These are phyloP conservation scores for Lasiosphaeria ovina DNA, from an alignment of 495 filamentous ascomycete species.

Conservation along the genomic window DNA sequence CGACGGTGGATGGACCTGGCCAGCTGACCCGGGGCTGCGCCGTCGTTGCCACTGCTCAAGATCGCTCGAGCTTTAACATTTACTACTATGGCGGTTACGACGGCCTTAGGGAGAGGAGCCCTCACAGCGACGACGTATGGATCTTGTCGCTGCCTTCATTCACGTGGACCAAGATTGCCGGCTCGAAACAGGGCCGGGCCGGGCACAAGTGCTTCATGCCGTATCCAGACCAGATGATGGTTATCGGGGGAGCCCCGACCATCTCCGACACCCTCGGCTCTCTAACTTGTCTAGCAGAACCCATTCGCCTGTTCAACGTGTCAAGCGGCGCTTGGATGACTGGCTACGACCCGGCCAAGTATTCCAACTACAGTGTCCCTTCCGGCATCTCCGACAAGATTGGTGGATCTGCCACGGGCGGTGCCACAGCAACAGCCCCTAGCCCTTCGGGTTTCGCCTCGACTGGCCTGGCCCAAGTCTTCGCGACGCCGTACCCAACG, in stretches of 20 bases:
- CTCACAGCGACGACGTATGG: slow-evolving; percentile 65
- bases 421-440: slow-evolving; percentile 54
- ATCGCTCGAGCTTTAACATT: slow-evolving; percentile 64
- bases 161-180: slow-evolving; percentile 64
- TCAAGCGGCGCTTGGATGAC: slow-evolving; percentile 56
- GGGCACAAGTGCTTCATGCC: slow-evolving; percentile 65
- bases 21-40: slow-evolving; percentile 63
- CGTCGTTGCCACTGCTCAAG: slow-evolving; percentile 58
- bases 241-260: slow-evolving; percentile 56
- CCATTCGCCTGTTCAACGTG: slow-evolving; percentile 64
- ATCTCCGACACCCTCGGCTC: slow-evolving; percentile 14
- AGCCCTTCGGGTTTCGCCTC: slow-evolving; percentile 51
- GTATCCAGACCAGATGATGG: slow-evolving; percentile 73
- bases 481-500: slow-evolving; percentile 54
- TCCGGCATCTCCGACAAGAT: slow-evolving; percentile 54
- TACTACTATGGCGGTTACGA: slow-evolving; percentile 74
- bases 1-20: slow-evolving; percentile 58
- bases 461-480: slow-evolving; percentile 49
- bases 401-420: slow-evolving; percentile 60
- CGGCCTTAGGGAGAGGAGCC: slow-evolving; percentile 37
- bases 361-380: slow-evolving; percentile 62
- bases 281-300: slow-evolving; percentile 50
- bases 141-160: slow-evolving; percentile 74
- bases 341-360: slow-evolving; percentile 58
- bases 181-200: slow-evolving; percentile 50